Evolutionary conservation across 2,329 filamentous ascomycete species (phyloP).

Genomic region (Mariannaea elegans): DNA sequence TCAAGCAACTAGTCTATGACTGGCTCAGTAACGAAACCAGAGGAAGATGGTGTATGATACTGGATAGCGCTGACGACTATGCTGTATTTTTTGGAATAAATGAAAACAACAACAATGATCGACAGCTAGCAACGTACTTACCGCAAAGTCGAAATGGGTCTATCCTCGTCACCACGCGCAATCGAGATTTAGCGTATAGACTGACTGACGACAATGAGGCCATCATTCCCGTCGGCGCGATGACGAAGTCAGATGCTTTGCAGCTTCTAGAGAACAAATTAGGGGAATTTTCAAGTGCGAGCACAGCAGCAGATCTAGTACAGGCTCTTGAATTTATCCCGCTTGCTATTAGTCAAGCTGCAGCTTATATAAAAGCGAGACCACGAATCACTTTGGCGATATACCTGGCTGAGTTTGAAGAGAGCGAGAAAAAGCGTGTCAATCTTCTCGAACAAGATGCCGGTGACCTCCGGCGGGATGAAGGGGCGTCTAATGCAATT

Average conservation of each 20-base stretch:
- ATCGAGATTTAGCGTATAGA: neutral
- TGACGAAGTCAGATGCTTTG: neutral
- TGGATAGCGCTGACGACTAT: neutral
- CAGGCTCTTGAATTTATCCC: no score
- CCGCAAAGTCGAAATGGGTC: constrained; percentile 3
- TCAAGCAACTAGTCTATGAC: neutral
- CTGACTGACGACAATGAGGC: neutral
- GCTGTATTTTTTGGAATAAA: neutral
- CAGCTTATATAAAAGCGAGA: neutral
- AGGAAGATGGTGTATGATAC: neutral
- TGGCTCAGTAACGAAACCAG: neutral
- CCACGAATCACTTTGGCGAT: neutral
- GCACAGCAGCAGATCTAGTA: neutral
- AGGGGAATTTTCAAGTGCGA: neutral
- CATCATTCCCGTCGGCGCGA: neutral
- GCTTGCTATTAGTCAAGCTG: no score
- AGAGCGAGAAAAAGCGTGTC: neutral
- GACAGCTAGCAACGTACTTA: neutral
- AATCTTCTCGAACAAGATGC: neutral
- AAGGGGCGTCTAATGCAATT: neutral
- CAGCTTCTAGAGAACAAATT: neutral
- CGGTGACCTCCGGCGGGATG: constrained; percentile 1
- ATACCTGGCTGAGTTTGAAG: constrained; percentile 1
- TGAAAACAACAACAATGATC: neutral
- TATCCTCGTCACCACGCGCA: neutral